Conservation (phyloP, 2,329 filamentous ascomycete genomes). For the Curvularia sp. region DNA sequence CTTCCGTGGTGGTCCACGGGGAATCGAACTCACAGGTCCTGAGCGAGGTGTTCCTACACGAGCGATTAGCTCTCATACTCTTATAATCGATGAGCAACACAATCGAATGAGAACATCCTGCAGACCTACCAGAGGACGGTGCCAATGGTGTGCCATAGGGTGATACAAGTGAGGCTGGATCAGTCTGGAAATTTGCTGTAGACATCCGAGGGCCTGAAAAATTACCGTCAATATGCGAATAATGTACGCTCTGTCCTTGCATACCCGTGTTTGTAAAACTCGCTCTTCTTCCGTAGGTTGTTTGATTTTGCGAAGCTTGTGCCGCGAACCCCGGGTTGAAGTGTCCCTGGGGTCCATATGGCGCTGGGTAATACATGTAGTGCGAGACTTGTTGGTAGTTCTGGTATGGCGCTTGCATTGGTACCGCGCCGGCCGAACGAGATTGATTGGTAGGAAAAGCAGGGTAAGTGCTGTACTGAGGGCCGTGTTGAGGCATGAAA, state of each 20-base stretch:
- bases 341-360: conserved; percentile 42
- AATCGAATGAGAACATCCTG: not conserved
- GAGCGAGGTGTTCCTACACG: conserved; percentile 32
- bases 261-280: conserved; percentile 33
- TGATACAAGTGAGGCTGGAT: conserved; percentile 25
- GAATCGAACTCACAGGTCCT: conserved; percentile 48
- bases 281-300: conserved; percentile 42
- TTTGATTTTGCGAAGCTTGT: conserved; percentile 35
- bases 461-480: conserved; percentile 35
- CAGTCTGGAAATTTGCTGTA: conserved; percentile 25
- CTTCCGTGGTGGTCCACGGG: conserved; percentile 70
- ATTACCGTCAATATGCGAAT: conserved; percentile 29
- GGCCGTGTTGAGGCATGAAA: conserved; percentile 36
- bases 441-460: conserved; percentile 36
- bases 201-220: conserved; percentile 27
- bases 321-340: conserved; percentile 37
- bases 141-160: conserved; percentile 28
- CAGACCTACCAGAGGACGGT: conserved; percentile 33
- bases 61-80: conserved; percentile 6
- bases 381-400: conserved; percentile 43
- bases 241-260: conserved; percentile 33
- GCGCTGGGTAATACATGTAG: conserved; percentile 47
- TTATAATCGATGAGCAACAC: not conserved
- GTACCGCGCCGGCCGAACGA: conserved; percentile 30
- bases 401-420: conserved; percentile 40